Conservation (phyloP, 1,139 yeast genomes). For the Sugiyamaella sp. region DNA sequence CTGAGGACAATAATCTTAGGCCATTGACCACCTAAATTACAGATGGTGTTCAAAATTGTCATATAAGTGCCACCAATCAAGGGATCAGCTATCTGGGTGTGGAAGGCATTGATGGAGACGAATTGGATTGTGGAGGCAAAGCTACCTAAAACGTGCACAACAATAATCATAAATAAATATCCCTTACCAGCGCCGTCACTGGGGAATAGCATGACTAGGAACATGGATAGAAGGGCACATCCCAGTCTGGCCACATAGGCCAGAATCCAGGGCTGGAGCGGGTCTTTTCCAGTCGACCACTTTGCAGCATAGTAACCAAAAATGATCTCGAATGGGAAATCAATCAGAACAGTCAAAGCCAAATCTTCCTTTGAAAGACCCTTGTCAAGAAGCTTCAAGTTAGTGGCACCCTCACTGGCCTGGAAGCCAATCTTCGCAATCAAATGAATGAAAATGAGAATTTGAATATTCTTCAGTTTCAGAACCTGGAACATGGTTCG, state of each 20-base stretch:
- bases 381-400: slow-evolving; percentile 84
- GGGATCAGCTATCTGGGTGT: slow-evolving; percentile 94
- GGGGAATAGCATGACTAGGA: slow-evolving; percentile 76
- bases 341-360: slow-evolving; percentile 88
- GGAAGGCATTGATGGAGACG: slow-evolving; percentile 92
- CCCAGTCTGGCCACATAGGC: slow-evolving; percentile 84
- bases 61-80: slow-evolving; percentile 95
- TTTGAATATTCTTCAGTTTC: slow-evolving; percentile 73
- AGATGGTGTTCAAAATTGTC: slow-evolving; percentile 91
- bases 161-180: slow-evolving; percentile 70
- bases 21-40: slow-evolving; percentile 98
- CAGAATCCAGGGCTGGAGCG: slow-evolving; percentile 85
- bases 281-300: slow-evolving; percentile 77
- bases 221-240: slow-evolving; percentile 77
- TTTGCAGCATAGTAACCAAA: slow-evolving; percentile 96
- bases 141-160: slow-evolving; percentile 82
- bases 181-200: slow-evolving; percentile 45
- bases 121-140: slow-evolving; percentile 95
- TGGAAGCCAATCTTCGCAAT: slow-evolving; percentile 91
- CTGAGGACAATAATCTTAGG: slow-evolving; percentile 78
- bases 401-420: slow-evolving; percentile 95
- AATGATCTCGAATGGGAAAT: slow-evolving; percentile 92
- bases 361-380: slow-evolving; percentile 93
- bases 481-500: slow-evolving; percentile 75
- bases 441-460: slow-evolving; percentile 72